These are phyloP conservation scores for Platanthera zijinensis DNA, from an alignment of 106 monocot genomes.

Conservation along the genomic window DNA sequence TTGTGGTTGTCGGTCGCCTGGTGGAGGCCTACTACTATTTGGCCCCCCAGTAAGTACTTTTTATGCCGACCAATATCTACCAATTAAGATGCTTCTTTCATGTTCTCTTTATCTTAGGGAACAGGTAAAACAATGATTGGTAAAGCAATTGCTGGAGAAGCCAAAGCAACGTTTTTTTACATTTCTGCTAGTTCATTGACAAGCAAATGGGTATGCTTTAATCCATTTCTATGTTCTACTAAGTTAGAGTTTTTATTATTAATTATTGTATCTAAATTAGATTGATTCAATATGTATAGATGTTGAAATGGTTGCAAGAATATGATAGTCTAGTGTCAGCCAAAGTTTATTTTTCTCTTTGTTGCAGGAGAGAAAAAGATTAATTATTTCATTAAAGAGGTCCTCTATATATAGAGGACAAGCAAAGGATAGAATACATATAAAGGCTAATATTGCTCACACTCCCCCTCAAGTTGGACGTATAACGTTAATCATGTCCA, in stretches of 20 bases:
- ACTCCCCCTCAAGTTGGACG: no score
- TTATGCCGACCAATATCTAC: not conserved
- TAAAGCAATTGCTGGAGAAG: constrained; percentile 99
- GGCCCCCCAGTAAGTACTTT: constrained; percentile 81
- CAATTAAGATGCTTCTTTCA: constrained; percentile 7
- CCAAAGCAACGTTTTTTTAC: constrained; percentile 98
- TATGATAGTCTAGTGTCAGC: not conserved
- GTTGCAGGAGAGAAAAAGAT: no score
- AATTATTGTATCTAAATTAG: not conserved
- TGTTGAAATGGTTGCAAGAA: not conserved
- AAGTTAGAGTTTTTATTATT: not conserved
- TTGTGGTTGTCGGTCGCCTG: constrained; percentile 86
- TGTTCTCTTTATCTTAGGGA: constrained; percentile 39
- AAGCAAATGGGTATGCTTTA: constrained; percentile 81
- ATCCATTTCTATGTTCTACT: not conserved
- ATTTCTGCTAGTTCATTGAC: constrained; percentile 97
- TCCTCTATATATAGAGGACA: no score
- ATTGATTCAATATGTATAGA: not conserved
- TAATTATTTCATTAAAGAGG: no score
- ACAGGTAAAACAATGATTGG: constrained; percentile 99
- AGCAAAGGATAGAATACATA: no score
- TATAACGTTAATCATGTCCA: no score
- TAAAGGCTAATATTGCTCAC: no score
- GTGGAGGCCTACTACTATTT: constrained; percentile 88
- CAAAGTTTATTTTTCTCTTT: no score